Percentiles rank a stretch among this genome's conserved stretches.
Evolutionary conservation across 768 basidiomycete species (phyloP).

Genomic region (Arthromyces matolae): DNA sequence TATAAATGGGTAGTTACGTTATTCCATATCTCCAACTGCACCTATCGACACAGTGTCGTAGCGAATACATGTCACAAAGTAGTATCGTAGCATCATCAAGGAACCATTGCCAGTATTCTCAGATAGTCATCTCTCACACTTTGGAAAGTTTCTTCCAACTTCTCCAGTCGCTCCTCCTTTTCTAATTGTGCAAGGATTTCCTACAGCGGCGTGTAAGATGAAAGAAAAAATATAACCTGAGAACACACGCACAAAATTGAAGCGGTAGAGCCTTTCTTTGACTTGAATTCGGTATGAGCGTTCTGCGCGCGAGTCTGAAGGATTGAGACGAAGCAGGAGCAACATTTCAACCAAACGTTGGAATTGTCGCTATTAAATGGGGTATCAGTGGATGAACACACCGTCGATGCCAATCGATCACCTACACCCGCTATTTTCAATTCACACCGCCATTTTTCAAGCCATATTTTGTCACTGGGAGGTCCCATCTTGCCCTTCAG

Average conservation of each 20-base stretch:
- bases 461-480: constrained; percentile 73
- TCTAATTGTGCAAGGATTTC: constrained; percentile 87
- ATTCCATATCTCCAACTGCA: too few relatives aligned
- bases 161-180: constrained; percentile 80
- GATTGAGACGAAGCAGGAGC: constrained; percentile 66
- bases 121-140: constrained; percentile 81
- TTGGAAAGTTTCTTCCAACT: constrained; percentile 91
- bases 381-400: not conserved
- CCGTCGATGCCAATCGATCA: constrained; percentile 1
- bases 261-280: constrained; percentile 91
- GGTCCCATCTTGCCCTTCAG: constrained; percentile 67
- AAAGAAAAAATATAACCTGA: constrained; percentile 1
- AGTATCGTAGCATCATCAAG: constrained; percentile 20
- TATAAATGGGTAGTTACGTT: too few relatives aligned
- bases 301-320: constrained; percentile 47
- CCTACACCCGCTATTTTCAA: constrained; percentile 87
- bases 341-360: constrained; percentile 90
- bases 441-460: constrained; percentile 74
- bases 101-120: constrained; percentile 64
- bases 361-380: constrained; percentile 76
- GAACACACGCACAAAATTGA: constrained; percentile 85
- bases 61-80: not conserved
- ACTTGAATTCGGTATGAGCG: constrained; percentile 83
- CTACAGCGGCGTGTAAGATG: too few relatives aligned
- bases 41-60: too few relatives aligned